Conservation (phyloP, 345 rosid species). For the Bruguiera parviflora region DNA sequence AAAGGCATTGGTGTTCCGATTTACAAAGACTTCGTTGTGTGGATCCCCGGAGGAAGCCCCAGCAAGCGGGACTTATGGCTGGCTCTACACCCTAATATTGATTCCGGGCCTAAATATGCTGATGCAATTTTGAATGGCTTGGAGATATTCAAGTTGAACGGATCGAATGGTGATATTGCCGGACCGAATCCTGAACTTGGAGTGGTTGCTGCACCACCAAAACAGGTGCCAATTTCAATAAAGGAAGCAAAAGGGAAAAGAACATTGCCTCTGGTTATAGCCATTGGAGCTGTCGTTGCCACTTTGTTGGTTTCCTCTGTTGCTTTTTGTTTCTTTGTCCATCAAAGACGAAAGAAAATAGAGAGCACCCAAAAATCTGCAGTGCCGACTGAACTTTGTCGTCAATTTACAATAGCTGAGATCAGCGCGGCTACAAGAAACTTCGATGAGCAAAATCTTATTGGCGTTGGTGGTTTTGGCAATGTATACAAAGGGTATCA, state of each 20-base stretch:
- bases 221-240: neutral
- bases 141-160: constrained; percentile 37
- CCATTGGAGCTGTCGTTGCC: neutral
- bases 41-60: neutral
- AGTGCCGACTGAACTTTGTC: constrained; percentile 28
- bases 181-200: constrained; percentile 28
- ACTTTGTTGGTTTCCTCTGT: neutral
- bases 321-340: constrained; percentile 8
- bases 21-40: constrained; percentile 26
- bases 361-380: neutral
- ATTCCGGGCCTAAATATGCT: neutral
- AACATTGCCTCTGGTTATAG: neutral
- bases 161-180: constrained; percentile 7
- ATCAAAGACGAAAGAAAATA: neutral
- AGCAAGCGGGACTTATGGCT: constrained; percentile 13
- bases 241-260: too few species aligned
- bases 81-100: constrained; percentile 17
- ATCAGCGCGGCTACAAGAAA: constrained; percentile 28
- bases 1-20: constrained; percentile 15
- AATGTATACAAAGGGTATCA: constrained; percentile 32
- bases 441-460: constrained; percentile 17
- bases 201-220: neutral
- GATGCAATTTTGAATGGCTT: constrained; percentile 41
- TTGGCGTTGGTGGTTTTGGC: constrained; percentile 41
- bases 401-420: constrained; percentile 30